A percentile compares a stretch with the other conserved stretches of the same genome.
Evolutionary conservation across 2,329 filamentous ascomycete genomes (phyloP).

Genomic region (Sarocladiaceae sp.): DNA sequence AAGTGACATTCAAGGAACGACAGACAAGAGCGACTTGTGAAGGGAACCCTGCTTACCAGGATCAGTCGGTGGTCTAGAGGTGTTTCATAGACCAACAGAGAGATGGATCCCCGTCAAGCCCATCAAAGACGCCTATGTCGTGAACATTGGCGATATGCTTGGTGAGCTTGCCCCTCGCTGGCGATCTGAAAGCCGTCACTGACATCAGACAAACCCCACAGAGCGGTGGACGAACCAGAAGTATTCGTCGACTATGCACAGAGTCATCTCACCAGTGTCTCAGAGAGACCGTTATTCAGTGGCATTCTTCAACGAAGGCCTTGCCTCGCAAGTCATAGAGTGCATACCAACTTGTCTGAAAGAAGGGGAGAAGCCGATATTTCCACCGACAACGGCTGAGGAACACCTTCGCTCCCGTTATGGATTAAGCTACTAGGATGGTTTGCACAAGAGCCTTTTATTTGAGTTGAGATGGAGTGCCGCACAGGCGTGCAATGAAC

Average conservation of each 20-base stretch:
- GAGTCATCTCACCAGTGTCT: not conserved
- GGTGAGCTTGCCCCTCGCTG: too few species aligned
- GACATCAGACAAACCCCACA: too few species aligned
- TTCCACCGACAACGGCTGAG: not conserved
- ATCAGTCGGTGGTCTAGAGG: not conserved
- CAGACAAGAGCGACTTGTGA: not conserved
- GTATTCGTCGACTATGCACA: not conserved
- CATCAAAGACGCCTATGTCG: not conserved
- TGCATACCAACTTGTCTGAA: not conserved
- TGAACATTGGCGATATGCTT: not conserved
- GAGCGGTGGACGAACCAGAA: not conserved
- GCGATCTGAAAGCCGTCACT: too few species aligned
- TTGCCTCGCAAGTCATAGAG: not conserved
- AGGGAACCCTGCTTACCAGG: not conserved
- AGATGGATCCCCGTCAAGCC: not conserved
- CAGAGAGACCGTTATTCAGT: not conserved
- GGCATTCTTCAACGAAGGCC: not conserved
- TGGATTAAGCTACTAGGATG: not conserved
- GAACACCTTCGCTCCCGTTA: not conserved
- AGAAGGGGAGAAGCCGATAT: not conserved
- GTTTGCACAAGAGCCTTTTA: too few species aligned
- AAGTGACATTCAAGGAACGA: too few species aligned
- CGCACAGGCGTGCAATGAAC: too few species aligned
- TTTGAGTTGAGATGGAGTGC: too few species aligned
- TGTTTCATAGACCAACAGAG: not conserved